Evolutionary conservation across 768 basidiomycete species (phyloP), one percentile per base, ranked within the genome.

Genomic region (Tricholoma terreum): DNA sequence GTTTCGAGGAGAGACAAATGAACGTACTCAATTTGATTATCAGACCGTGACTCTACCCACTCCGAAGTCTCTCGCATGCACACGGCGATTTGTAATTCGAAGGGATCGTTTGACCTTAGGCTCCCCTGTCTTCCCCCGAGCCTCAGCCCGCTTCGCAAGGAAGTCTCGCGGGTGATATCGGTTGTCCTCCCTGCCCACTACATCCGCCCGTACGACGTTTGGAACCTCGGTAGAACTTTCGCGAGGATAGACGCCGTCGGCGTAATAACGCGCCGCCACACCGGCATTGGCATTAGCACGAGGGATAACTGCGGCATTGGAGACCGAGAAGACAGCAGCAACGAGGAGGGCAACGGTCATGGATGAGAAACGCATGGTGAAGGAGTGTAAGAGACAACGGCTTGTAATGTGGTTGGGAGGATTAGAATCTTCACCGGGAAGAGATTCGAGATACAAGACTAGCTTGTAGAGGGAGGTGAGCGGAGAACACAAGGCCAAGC

Each of bases 401-500:
- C 42, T 51, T 43, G 51, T 49, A 57, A 46, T 22, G 42, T 22
- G 50, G 52, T 15, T 38, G 54, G 50, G 59, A 62, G 57, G 27
- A 50, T 46, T 35, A 46, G 51, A 52, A 54, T 60, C 61, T 69
- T 67, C 67, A 57, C 65, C 61, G 55, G 67, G 67, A 71, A 66
- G 65, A 65, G 58, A 62, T 50, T 40, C 52, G 51, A 36, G 52
- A 56, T 46, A 58, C 56, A 48, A 34, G 46, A 43, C 51, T 43
- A 27, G 24, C 24, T 27, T 27, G 24, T 27, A 27, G 24, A 50
- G 24, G 24, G 48, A n/a, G 55, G 51, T 50, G 52, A 40, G 43
- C 56, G 61, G 66, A 63, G 55, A 57, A 65, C 67, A 73, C 69
- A 70, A 75, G 71, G 68, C 67, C 67, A 55, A 66, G 71, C 72